Evolutionary conservation across 2,329 filamentous ascomycete species (phyloP).

Genomic region (Endocalyx cinctus): DNA sequence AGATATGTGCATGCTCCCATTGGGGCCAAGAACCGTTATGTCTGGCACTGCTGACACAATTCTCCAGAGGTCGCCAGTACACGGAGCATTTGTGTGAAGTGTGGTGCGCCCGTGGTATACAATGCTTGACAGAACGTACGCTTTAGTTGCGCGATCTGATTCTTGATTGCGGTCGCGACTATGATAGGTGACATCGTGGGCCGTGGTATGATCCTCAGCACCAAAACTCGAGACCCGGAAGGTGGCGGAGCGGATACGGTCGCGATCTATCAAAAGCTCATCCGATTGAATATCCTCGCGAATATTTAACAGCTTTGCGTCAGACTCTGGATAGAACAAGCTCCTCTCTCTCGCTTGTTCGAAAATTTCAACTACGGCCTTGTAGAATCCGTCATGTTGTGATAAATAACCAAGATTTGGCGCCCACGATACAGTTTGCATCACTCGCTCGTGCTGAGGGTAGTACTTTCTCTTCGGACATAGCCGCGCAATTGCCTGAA

Average conservation of each 20-base stretch:
- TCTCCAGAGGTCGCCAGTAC: background rate
- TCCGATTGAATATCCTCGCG: background rate
- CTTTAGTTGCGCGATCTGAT: conserved; percentile 2
- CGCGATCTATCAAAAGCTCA: conserved; percentile 4
- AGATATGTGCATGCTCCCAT: no score
- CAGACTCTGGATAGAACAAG: conserved; percentile 24
- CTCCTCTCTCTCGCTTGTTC: conserved; percentile 22
- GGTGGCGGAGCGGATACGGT: conserved; percentile 14
- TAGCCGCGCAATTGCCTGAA: conserved; percentile 34
- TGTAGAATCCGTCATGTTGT: conserved; percentile 40
- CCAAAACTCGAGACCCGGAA: conserved; percentile 28
- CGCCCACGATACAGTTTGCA: conserved; percentile 45
- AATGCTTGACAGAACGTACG: conserved; percentile 5
- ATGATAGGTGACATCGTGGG: conserved; percentile 28
- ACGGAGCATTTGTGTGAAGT: no score
- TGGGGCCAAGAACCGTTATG: conserved; percentile 6
- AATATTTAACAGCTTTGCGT: background rate
- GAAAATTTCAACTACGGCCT: conserved; percentile 31
- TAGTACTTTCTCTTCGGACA: conserved; percentile 42
- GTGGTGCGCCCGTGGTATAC: no score
- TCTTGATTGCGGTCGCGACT: conserved; percentile 20
- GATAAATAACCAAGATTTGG: conserved; percentile 32
- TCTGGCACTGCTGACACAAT: background rate
- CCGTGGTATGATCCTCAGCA: conserved; percentile 28
- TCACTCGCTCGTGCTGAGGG: conserved; percentile 32